Evolutionary conservation across 2,329 filamentous ascomycete genomes (phyloP).

Genomic region (Celoporthe dispersa): DNA sequence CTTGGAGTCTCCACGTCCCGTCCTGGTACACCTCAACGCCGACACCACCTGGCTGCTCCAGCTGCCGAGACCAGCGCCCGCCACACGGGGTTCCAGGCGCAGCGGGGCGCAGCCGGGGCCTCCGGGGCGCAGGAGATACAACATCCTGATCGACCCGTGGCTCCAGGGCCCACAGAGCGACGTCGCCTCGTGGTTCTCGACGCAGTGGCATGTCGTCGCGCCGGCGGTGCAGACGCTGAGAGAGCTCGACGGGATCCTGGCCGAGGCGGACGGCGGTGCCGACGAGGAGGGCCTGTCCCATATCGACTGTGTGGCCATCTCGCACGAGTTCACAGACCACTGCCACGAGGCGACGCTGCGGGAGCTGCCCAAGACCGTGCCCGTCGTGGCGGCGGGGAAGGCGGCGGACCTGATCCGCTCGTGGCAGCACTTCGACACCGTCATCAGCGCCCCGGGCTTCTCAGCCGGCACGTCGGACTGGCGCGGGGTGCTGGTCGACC

Average conservation of each 20-base stretch:
- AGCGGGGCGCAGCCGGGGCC: not conserved
- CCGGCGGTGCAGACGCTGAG: conserved; percentile 58
- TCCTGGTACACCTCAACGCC: conserved; percentile 68
- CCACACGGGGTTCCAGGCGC: not conserved
- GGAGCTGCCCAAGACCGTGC: conserved; percentile 56
- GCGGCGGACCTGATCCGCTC: conserved; percentile 59
- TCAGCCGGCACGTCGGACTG: conserved; percentile 34
- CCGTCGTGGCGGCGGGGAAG: conserved; percentile 63
- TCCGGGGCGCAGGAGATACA: conserved; percentile 60
- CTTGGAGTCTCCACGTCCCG: conserved; percentile 35
- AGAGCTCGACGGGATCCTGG: conserved; percentile 58
- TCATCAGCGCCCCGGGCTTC: conserved; percentile 56
- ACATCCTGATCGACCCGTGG: conserved; percentile 70
- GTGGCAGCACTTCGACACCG: conserved; percentile 63
- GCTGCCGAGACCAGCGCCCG: conserved; percentile 56
- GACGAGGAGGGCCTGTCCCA: conserved; percentile 37
- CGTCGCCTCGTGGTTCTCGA: conserved; percentile 66
- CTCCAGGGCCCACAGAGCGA: conserved; percentile 65
- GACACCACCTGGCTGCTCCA: conserved; percentile 72
- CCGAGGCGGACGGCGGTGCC: conserved; percentile 48
- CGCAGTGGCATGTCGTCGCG: conserved; percentile 64
- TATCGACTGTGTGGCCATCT: conserved; percentile 64
- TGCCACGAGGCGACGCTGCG: conserved; percentile 65
- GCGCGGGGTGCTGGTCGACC: conserved; percentile 34
- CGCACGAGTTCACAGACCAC: conserved; percentile 72